A percentile compares a stretch with the other conserved stretches of the same genome.
phyloP scores from a whole-genome alignment of 2,329 filamentous ascomycete genomes.

The Fusarium temperatum region DNA sequence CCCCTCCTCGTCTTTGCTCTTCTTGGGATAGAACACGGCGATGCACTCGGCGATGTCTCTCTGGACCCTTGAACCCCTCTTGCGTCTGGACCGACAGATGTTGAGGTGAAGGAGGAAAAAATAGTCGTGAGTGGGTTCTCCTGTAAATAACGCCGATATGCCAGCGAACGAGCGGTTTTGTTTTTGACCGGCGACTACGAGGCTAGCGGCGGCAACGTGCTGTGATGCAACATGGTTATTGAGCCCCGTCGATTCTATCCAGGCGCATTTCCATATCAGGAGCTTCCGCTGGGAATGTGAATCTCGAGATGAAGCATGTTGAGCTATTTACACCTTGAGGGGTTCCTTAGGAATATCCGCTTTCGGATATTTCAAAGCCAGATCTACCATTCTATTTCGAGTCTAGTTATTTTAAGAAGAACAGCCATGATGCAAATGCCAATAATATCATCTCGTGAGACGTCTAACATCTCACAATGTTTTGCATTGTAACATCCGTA shows the following conservation, averaged over 20 bases:
- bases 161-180: conserved; percentile 28
- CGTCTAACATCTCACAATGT: background rate
- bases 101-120: conserved; percentile 10
- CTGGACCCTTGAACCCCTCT: conserved; percentile 35
- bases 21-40: conserved; percentile 38
- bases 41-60: conserved; percentile 26
- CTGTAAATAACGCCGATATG: conserved; percentile 35
- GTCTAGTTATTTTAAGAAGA: conserved; percentile 13
- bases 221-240: conserved; percentile 18
- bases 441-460: conserved; percentile 6
- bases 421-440: conserved; percentile 9
- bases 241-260: conserved; percentile 8
- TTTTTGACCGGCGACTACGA: conserved; percentile 27
- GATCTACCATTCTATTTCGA: conserved; percentile 18
- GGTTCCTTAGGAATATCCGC: background rate
- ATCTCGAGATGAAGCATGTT: background rate
- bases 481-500: background rate
- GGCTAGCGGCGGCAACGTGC: conserved; percentile 33
- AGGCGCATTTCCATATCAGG: conserved; percentile 21
- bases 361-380: background rate
- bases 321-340: conserved; percentile 22
- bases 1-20: conserved; percentile 22
- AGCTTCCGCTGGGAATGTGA: conserved; percentile 15
- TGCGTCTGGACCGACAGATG: conserved; percentile 16
- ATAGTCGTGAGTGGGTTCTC: conserved; percentile 24